A percentile compares a stretch with the other conserved stretches of the same genome.
phyloP scores from a whole-genome alignment of 2,329 filamentous ascomycete genomes.

The Talaromyces sp. region DNA sequence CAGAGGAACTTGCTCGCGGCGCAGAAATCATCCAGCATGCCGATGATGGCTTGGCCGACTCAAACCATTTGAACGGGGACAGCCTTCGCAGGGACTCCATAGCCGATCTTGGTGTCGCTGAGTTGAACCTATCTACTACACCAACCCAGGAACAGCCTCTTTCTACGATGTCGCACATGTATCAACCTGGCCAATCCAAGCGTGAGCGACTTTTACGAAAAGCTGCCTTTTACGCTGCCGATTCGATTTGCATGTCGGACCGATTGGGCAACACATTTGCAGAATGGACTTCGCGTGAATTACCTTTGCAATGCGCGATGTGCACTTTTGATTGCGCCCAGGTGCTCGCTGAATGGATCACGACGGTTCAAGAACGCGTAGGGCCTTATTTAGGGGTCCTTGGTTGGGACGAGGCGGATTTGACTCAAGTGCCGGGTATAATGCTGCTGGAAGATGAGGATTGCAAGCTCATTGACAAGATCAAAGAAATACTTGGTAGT shows the following conservation, averaged over 20 bases:
- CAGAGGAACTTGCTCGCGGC: slow-evolving; percentile 74
- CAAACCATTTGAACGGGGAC: slow-evolving; percentile 13
- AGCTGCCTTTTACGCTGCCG: slow-evolving; percentile 91
- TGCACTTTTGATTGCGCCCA: slow-evolving; percentile 92
- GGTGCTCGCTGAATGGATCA: slow-evolving; percentile 89
- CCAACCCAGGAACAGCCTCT: slow-evolving; percentile 28
- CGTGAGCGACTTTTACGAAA: slow-evolving; percentile 85
- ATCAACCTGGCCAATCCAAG: slow-evolving; percentile 47
- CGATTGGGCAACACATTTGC: slow-evolving; percentile 80
- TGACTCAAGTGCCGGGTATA: slow-evolving; percentile 72
- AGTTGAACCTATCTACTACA: slow-evolving; percentile 31
- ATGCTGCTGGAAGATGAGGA: slow-evolving; percentile 93
- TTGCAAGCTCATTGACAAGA: slow-evolving; percentile 73
- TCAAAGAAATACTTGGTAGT: slow-evolving; percentile 69
- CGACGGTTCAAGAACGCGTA: slow-evolving; percentile 89
- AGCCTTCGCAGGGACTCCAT: slow-evolving; percentile 28
- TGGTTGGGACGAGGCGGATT: slow-evolving; percentile 74
- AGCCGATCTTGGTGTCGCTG: slow-evolving; percentile 28
- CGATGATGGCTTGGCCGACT: slow-evolving; percentile 39
- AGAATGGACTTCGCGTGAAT: slow-evolving; percentile 74
- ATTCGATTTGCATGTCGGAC: slow-evolving; percentile 83
- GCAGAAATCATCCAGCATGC: slow-evolving; percentile 69
- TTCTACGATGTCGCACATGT: slow-evolving; percentile 24
- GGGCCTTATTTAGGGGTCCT: slow-evolving; percentile 82
- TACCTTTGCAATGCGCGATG: slow-evolving; percentile 85